Evolutionary conservation across 306 rosid species (phyloP), one percentile per base, ranked within the genome.

Genomic region (Sicyos edulis): DNA sequence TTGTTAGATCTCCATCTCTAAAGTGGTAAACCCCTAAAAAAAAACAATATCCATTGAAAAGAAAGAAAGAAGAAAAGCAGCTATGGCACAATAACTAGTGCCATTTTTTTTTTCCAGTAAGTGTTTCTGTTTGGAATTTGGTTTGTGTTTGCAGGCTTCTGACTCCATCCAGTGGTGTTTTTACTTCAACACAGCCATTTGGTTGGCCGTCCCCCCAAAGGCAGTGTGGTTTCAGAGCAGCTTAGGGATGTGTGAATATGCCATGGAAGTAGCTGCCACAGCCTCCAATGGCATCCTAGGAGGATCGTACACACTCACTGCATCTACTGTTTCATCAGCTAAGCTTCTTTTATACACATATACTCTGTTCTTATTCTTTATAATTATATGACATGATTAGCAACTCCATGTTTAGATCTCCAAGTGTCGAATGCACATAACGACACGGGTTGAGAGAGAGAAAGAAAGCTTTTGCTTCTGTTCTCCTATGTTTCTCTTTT

Each of bases 231-330:
- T 20, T 4, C 73, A 68, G 73, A 47, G 73, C 58, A 68, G 73
- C 54, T 50, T 44, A 4, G 58, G 58, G 58, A 49, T 19, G 21
- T 47, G 73, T 12, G 73, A 68, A 68, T 68, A 68, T 22, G 73
- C 58, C 73, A 68, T 68, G 42, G 57, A 47, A 68, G 73, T 68
- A 68, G 73, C 73, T 68, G 73, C 73, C 73, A 68, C 57, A 22
- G 32, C 57, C 13, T 68, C 21, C 44, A 68, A 50, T 44, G 44
- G 73, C 73, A 68, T 68, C 73, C 73, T 47, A 68, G 73, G 58
- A 47, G 54, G 21, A 42, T 68, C 22, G 58, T 68, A 68, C 73
- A 24, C 42, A 21, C 56, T 12, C 37, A 32, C 37, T 32, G 55
- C 55, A 47, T 66, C 37, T 17, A 66, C 51, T 45, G 13, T 45